Base-by-base conservation (phyloP, 2,329 filamentous ascomycete genomes). In the Chaetomiaceae sp. region DNA sequence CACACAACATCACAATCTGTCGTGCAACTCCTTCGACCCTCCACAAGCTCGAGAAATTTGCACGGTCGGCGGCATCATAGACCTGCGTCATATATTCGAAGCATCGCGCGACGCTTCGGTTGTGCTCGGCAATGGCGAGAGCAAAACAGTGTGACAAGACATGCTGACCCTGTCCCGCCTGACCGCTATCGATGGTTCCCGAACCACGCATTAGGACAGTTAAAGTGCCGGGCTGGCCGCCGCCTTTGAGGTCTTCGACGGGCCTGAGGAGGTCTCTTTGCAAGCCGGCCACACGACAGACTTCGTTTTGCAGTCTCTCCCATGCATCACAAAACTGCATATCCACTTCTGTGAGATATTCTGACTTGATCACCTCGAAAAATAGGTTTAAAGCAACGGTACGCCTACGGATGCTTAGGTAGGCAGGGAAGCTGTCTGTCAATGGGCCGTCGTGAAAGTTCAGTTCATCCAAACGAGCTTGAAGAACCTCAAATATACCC, bases 251-350 rank as follows among this genome's bases (percentile, higher is more conserved):
- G 38, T 54, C 52, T 1, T 45, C 44, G 10, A 39, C 32, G 15
- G 52, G 36, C 1, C 52, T 49, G 15, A 54, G 50, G 12, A 52
- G 33, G 29, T 54, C 52, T 27, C 52, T 54, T 22, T 54, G 52
- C 10, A 54, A 42, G 1, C 52, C 52, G 19, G 47, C 47, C 2
- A 46, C 47, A 8, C 42, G 20, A n/a, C 37, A 47, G 8, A 54
- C 45, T 3, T 47, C 49, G 18, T 30, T 20, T 24, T 54, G 49
- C 3, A 54, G 45, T 4, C 42, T 36, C 18, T 39, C 12, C 42
- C 45, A 50, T 1, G 29, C 39, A 2, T 24, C 14, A 9, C 34
- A 26, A 14, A 46, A 19, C 8, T 18, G n/a, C 14, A 30, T 20
- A 9, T 44, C 37, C 3, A 35, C 3, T 2, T 41, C 14, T 3